Evolutionary conservation across 2,329 filamentous ascomycete species (phyloP).

Genomic region (Fusarium sp.): DNA sequence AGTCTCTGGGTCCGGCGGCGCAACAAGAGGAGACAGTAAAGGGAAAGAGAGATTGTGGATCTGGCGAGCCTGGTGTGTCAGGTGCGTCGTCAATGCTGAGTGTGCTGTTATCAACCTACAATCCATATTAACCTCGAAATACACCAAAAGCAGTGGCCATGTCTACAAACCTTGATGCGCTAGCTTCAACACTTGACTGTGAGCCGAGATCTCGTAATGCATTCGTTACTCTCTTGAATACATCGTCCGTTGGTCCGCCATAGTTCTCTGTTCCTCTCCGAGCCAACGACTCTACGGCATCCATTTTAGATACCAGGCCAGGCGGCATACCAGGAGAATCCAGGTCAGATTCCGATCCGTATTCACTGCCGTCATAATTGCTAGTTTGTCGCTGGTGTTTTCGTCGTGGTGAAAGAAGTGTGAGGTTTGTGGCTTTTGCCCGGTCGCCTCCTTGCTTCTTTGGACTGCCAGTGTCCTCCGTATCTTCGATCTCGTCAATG

Average conservation of each 20-base stretch:
- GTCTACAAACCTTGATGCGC: slow-evolving; percentile 72
- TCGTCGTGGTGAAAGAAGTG: slow-evolving; percentile 59
- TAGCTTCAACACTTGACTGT: slow-evolving; percentile 78
- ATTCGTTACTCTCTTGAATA: slow-evolving; percentile 77
- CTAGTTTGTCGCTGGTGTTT: slow-evolving; percentile 67
- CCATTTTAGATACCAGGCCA: slow-evolving; percentile 76
- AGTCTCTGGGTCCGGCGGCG: slow-evolving; percentile 72
- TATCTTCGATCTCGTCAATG: slow-evolving; percentile 30
- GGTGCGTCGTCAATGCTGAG: slow-evolving; percentile 79
- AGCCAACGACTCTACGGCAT: slow-evolving; percentile 78
- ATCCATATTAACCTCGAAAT: slow-evolving; percentile 28
- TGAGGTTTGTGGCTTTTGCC: slow-evolving; percentile 58
- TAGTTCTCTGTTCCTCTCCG: slow-evolving; percentile 75
- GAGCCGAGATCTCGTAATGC: slow-evolving; percentile 79
- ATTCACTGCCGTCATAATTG: slow-evolving; percentile 80
- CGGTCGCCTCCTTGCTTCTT: slow-evolving; percentile 41
- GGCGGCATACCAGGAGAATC: slow-evolving; percentile 77
- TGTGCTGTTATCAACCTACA: slow-evolving; percentile 81
- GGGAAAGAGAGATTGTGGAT: slow-evolving; percentile 80
- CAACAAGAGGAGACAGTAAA: slow-evolving; percentile 76
- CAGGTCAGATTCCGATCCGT: slow-evolving; percentile 78
- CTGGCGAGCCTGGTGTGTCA: slow-evolving; percentile 80
- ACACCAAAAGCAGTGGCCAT: neutral
- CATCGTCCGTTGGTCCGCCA: slow-evolving; percentile 73
- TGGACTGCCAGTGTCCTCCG: slow-evolving; percentile 22